These are phyloP conservation scores for Calocybe gambosa DNA, from an alignment of 1,284 basidiomycete genomes.

Conservation along the genomic window DNA sequence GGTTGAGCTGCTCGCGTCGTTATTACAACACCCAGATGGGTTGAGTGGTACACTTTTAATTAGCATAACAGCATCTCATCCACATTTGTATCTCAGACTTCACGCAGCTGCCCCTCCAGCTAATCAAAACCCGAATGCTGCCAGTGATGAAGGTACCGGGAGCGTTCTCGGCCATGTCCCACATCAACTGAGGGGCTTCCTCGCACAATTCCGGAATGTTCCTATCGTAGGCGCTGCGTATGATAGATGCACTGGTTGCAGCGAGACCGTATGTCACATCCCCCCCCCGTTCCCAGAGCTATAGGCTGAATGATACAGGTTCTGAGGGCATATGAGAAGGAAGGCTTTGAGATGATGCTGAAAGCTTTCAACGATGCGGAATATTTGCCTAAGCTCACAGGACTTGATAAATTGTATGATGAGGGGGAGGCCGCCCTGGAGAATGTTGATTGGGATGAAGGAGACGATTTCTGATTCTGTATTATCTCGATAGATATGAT, in stretches of 20 bases:
- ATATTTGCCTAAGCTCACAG: conserved; percentile 80
- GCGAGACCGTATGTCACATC: conserved; percentile 52
- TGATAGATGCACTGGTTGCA: conserved; percentile 88
- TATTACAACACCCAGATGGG: conserved; percentile 89
- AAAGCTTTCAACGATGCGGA: conserved; percentile 82
- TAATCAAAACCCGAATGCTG: conserved; percentile 25
- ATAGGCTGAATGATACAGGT: conserved; percentile 44
- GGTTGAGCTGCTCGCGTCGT: conserved; percentile 86
- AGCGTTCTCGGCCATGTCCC: conserved; percentile 83
- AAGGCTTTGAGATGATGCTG: conserved; percentile 77
- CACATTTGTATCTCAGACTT: conserved; percentile 35
- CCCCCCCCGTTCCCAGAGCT: not conserved
- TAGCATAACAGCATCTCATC: not conserved
- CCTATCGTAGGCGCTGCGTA: conserved; percentile 85
- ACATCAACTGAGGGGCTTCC: conserved; percentile 89
- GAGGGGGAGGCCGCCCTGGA: conserved; percentile 77
- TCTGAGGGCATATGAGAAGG: conserved; percentile 64
- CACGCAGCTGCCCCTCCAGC: conserved; percentile 58
- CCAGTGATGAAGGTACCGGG: conserved; percentile 26
- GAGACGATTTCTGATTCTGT: conserved; percentile 34
- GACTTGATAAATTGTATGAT: conserved; percentile 77
- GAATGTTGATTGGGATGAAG: conserved; percentile 73
- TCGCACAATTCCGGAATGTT: conserved; percentile 82
- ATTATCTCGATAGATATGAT: not conserved
- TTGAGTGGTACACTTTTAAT: conserved; percentile 31